Evolutionary conservation across 208 protist genomes (phyloP), one percentile per base, ranked within the genome.

Genomic region (Leishmania amazonensis): DNA sequence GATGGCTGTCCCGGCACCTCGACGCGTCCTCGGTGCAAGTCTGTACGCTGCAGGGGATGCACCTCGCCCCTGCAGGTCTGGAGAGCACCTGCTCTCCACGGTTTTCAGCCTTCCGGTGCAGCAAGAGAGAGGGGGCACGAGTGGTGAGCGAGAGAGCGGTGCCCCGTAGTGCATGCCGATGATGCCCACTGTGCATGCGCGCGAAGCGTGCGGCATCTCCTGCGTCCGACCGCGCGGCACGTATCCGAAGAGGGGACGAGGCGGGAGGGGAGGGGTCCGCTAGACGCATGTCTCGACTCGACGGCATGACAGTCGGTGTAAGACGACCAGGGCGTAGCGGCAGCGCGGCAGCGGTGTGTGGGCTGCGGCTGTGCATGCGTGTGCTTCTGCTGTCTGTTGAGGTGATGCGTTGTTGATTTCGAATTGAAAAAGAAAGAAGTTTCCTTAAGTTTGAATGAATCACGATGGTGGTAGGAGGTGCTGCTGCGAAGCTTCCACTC

Each of bases 401-500:
- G 0, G 1, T 54, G 2, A 0, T 21, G 51, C 9, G 51, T 0
- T 54, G 51, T 54, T 0, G 17, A 21, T 54, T 1, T 11, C 3
- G 0, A 15, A 0, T 54, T 6, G 51, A 54, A 21, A 54, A 19
- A 21, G 17, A 21, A 54, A 54, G 17, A 54, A 19, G 49, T 4
- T 4, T 54, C 0, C 15, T 21, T 6, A 54, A 21, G 51, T 19
- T 7, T 54, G 15, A 54, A 2, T 21, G 17, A 21, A 54, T 54
- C 13, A 2, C 17, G 17, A 13, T 54, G 4, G 51, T 5, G 0
- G 51, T 54, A 0, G 51, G 17, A 0, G 51, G 1, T 0, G 2
- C 51, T 13, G 0, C 51, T 5, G 15, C 15, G 51, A 21, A 0
- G 51, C 51, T 5, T 54, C 5, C 51, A 6, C 9, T 0, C 17